Evolutionary conservation across 2,329 filamentous ascomycete genomes (phyloP).

Genomic region (Fusarium sp.): DNA sequence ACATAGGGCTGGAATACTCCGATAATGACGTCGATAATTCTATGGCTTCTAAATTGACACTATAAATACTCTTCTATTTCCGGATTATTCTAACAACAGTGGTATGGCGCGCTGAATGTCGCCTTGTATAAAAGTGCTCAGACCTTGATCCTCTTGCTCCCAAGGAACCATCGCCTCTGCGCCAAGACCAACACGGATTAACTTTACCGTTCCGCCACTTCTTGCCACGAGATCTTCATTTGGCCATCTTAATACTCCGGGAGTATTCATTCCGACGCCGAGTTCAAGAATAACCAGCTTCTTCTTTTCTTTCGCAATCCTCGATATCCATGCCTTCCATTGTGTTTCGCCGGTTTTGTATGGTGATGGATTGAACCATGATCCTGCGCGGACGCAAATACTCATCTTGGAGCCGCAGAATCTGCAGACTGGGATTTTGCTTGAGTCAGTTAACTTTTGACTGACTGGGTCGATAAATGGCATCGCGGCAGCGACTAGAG

Average conservation of each 20-base stretch:
- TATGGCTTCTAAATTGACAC: too few relatives aligned
- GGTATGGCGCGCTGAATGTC: conserved; percentile 20
- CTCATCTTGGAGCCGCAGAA: conserved; percentile 39
- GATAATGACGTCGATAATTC: neutral
- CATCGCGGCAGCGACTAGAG: conserved; percentile 16
- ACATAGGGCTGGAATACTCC: neutral
- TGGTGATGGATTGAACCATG: conserved; percentile 35
- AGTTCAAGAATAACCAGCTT: conserved; percentile 38
- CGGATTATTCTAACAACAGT: neutral
- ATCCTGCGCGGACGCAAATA: conserved; percentile 37
- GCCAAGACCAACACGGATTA: conserved; percentile 36
- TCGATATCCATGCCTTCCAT: conserved; percentile 23
- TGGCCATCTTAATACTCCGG: conserved; percentile 39
- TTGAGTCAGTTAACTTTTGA: conserved; percentile 24
- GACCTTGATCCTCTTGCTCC: conserved; percentile 30
- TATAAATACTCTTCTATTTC: neutral
- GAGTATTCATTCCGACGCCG: conserved; percentile 40
- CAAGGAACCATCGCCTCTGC: conserved; percentile 36
- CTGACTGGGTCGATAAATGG: conserved; percentile 17
- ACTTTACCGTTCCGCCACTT: conserved; percentile 22
- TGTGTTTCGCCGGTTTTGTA: conserved; percentile 20
- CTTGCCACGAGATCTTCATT: conserved; percentile 36
- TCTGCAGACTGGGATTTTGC: conserved; percentile 25
- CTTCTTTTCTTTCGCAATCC: conserved; percentile 20
- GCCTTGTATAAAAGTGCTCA: conserved; percentile 39